Percentiles rank a stretch among this genome's conserved stretches.
phyloP scores from a whole-genome alignment of 164 flowering plant genomes.

The Tinospora cordifolia region DNA sequence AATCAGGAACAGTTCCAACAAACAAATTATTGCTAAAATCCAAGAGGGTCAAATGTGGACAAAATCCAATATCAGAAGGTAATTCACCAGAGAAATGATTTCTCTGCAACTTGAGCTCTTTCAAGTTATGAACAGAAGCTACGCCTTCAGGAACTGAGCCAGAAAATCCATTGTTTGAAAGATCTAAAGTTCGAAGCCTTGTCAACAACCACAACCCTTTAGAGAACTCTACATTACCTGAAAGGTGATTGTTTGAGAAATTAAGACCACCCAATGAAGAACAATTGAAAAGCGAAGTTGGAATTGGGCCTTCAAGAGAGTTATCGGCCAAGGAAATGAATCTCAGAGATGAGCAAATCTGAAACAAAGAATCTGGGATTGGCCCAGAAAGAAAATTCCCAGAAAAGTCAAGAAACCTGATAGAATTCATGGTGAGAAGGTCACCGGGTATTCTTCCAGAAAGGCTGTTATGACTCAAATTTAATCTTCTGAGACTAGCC shows the following conservation, averaged over 20 bases:
- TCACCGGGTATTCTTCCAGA: slow-evolving; percentile 45
- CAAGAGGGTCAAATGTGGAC: slow-evolving; percentile 49
- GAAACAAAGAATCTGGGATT: slow-evolving; percentile 47
- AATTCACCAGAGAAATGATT: slow-evolving; percentile 62
- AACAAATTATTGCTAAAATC: slow-evolving; percentile 58
- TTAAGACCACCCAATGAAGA: slow-evolving; percentile 39
- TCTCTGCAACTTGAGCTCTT: slow-evolving; percentile 40
- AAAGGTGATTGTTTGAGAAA: slow-evolving; percentile 56
- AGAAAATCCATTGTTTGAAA: slow-evolving; percentile 51
- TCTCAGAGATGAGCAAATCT: slow-evolving; percentile 34
- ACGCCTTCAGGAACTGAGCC: slow-evolving; percentile 55
- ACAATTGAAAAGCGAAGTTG: slow-evolving; percentile 36
- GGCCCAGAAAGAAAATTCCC: slow-evolving; percentile 55
- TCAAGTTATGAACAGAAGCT: slow-evolving; percentile 48
- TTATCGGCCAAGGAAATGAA: slow-evolving; percentile 48
- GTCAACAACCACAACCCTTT: slow-evolving; percentile 46
- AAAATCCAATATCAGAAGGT: slow-evolving; percentile 62
- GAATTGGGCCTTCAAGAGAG: slow-evolving; percentile 62
- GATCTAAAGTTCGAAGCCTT: slow-evolving; percentile 60
- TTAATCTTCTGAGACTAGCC: slow-evolving; percentile 32
- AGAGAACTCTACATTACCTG: slow-evolving; percentile 45
- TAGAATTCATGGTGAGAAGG: slow-evolving; percentile 21
- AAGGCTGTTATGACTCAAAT: slow-evolving; percentile 53
- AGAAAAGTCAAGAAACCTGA: slow-evolving; percentile 58
- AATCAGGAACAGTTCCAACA: slow-evolving; percentile 45